Percentiles rank a stretch among this genome's conserved stretches.
Conservation (phyloP, 441 rosid species). For the Mallotus repandus region DNA sequence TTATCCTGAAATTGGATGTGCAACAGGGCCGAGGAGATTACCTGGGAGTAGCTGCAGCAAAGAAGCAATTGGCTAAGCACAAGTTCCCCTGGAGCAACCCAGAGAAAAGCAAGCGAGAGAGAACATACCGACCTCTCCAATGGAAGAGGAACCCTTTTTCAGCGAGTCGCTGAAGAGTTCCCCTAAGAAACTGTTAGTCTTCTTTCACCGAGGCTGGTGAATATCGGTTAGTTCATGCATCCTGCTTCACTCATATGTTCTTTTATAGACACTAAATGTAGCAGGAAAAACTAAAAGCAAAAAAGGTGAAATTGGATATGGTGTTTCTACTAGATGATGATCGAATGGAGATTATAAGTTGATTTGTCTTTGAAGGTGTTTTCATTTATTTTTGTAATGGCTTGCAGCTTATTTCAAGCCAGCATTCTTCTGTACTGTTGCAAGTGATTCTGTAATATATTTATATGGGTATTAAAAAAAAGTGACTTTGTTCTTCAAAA, state of each 20-base stretch:
- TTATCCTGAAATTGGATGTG: neutral
- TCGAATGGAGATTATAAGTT: neutral
- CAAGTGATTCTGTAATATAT: neutral
- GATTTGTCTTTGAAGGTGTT: neutral
- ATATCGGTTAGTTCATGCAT: neutral
- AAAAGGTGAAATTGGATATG: neutral
- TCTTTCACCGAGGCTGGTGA: neutral
- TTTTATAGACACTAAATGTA: neutral
- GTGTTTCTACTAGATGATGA: neutral
- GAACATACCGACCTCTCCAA: slow-evolving; percentile 32
- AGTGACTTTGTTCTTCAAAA: neutral
- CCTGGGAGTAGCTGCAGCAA: slow-evolving; percentile 53
- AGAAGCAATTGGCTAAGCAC: slow-evolving; percentile 56
- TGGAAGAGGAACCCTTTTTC: slow-evolving; percentile 60
- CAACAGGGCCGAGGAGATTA: slow-evolving; percentile 46
- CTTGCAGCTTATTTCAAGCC: neutral
- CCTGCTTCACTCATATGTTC: neutral
- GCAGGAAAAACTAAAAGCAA: neutral
- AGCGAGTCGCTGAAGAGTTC: slow-evolving; percentile 33
- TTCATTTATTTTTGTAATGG: neutral
- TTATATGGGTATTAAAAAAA: neutral
- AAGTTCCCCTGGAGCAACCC: slow-evolving; percentile 54
- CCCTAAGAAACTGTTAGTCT: neutral
- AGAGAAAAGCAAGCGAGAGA: slow-evolving; percentile 26
- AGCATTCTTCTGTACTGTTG: neutral